These are phyloP conservation scores for Loxodes magnus DNA, from an alignment of 73 alveolate species.

Conservation along the genomic window DNA sequence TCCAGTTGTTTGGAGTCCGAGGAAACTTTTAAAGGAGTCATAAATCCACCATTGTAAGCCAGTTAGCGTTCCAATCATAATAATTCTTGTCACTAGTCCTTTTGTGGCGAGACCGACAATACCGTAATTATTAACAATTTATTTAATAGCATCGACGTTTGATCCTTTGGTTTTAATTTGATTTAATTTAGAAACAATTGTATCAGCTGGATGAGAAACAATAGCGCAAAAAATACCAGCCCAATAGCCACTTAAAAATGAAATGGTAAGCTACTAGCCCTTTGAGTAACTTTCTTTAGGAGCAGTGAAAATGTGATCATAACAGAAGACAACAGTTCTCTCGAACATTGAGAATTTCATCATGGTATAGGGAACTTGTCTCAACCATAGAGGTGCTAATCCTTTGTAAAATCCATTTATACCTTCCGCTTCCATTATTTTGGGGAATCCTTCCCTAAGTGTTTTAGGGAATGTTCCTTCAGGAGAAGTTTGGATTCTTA, in stretches of 20 bases:
- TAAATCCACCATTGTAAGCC: constrained; percentile 72
- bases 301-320: constrained; percentile 45
- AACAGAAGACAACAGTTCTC: constrained; percentile 57
- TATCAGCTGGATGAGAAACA: constrained; percentile 76
- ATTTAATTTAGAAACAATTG: constrained; percentile 47
- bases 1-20: constrained; percentile 7
- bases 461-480: constrained; percentile 58
- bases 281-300: constrained; percentile 51
- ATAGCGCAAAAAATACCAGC: constrained; percentile 76
- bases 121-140: constrained; percentile 37
- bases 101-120: constrained; percentile 41
- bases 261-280: constrained; percentile 41
- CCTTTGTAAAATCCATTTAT: constrained; percentile 72
- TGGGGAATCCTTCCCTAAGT: constrained; percentile 34
- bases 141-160: constrained; percentile 10
- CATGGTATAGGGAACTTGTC: constrained; percentile 86
- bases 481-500: constrained; percentile 62
- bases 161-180: constrained; percentile 23
- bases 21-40: constrained; percentile 41
- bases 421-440: constrained; percentile 40
- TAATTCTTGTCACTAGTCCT: constrained; percentile 58
- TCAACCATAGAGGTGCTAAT: constrained; percentile 74
- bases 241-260: constrained; percentile 56
- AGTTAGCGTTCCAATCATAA: constrained; percentile 73
- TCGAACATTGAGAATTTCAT: constrained; percentile 83